These are phyloP conservation scores for Ceratocystis smalleyi DNA, from an alignment of 2,329 filamentous ascomycete species.

Conservation along the genomic window DNA sequence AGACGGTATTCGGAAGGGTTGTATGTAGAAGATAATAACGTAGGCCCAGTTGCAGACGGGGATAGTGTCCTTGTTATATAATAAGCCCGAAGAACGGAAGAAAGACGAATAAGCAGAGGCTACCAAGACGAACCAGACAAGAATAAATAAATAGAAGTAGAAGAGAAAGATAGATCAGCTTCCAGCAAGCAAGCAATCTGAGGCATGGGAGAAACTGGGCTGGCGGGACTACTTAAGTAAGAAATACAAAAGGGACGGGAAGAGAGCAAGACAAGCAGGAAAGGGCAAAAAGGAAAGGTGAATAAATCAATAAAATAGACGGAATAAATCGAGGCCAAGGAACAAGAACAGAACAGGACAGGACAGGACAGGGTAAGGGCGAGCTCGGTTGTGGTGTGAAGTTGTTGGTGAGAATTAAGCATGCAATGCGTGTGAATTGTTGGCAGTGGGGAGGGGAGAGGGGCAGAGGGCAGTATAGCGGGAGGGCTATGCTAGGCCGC, in stretches of 20 bases:
- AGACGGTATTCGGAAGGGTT: slow-evolving; percentile 1
- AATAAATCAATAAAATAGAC: slow-evolving; percentile 10
- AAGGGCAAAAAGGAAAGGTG: slow-evolving; percentile 6
- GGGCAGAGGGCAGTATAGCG: not conserved
- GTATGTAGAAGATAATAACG: not conserved
- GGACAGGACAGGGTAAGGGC: slow-evolving; percentile 12
- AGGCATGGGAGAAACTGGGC: not conserved
- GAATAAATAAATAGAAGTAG: not conserved
- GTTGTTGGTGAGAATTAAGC: not conserved
- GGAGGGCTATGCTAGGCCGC: no score
- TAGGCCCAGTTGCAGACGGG: slow-evolving; percentile 12
- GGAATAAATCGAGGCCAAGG: not conserved
- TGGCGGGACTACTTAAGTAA: slow-evolving; percentile 1
- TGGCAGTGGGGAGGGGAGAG: no score
- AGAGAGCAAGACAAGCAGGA: not conserved
- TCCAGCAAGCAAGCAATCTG: not conserved
- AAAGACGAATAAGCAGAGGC: slow-evolving; percentile 6
- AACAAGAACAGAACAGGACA: slow-evolving; percentile 6
- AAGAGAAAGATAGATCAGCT: slow-evolving; percentile 8
- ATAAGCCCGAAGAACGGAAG: not conserved
- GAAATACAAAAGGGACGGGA: slow-evolving; percentile 1
- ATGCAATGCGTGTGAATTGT: not conserved
- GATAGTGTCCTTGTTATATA: not conserved
- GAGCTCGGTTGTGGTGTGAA: not conserved
- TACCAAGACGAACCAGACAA: slow-evolving; percentile 3